Evolutionary conservation across 257 asterid species (phyloP), one percentile per base, ranked within the genome.

Genomic region (Solanum chilense): DNA sequence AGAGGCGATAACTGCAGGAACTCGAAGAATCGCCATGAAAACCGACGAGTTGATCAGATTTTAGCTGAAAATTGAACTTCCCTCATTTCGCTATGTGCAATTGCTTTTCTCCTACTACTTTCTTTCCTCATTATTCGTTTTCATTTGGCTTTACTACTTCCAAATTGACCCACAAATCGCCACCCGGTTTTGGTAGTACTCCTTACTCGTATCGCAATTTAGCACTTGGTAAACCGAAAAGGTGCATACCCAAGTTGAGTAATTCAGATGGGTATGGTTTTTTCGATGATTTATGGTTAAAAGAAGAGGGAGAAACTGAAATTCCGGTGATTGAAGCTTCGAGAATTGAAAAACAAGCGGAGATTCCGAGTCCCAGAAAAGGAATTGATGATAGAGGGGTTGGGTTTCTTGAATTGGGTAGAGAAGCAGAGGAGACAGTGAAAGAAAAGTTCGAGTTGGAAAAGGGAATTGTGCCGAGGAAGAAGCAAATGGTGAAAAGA

Each of bases 401-500:
- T 74, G 6, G 52, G 20, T 20, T 87, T 66, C 87, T 89, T 52
- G 83, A 87, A 66, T 87, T 90, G 21, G 69, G 49, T 23, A 91
- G 80, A 70, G 58, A 83, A 58, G 75, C 76, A 76, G 92, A 90
- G 29, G 89, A 66, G 29, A 42, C 82, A 82, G 47, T 73, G 37
- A 82, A 80, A 11, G 39, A 86, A 81, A 64, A 89, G 16, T 62
- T 87, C 58, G 88, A 85, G 82, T 74, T 88, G 80, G 89, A 80
- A 84, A 91, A 82, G 45, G 56, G 82, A 10, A 88, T 35, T 83
- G 73, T 87, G 83, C 84, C 64, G 87, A 88, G 83, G 86, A 90
- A 91, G 90, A 88, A 92, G 87, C 94, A 89, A 84, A 88, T 86
- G 93, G 83, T 90, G 92, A 92, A 90, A 91, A 93, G 94, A 89